Percentiles rank a stretch among this genome's conserved stretches.
Conservation (phyloP, 768 basidiomycete species). For the Mycena latifolia region DNA sequence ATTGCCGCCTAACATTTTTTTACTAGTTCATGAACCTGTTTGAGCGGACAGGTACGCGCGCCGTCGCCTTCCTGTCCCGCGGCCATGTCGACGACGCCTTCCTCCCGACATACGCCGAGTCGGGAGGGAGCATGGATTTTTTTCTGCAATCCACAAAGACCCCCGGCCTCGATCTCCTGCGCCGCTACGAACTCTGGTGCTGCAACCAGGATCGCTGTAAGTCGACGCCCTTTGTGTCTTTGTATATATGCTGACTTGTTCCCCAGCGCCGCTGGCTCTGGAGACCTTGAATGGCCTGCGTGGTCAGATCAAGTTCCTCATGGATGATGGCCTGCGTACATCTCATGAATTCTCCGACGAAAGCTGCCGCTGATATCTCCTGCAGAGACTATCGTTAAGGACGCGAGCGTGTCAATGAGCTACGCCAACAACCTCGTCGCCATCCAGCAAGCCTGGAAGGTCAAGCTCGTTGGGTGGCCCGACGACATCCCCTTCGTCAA, state of each 20-base stretch:
- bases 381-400: neutral
- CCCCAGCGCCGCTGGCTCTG: too few species aligned
- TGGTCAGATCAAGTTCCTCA: neutral
- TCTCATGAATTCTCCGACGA: neutral
- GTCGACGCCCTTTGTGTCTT: neutral
- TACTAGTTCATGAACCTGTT: neutral
- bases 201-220: neutral
- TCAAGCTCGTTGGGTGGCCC: too few species aligned
- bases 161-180: neutral
- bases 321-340: neutral
- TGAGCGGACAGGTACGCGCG: neutral
- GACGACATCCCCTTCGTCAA: neutral
- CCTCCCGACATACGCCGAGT: neutral
- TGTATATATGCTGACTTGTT: too few species aligned
- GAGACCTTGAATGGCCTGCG: neutral
- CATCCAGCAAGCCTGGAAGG: slow-evolving; percentile 1
- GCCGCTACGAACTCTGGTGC: neutral
- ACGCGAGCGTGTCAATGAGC: neutral
- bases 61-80: neutral
- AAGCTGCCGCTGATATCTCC: too few species aligned
- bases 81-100: neutral
- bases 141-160: neutral
- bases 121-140: neutral
- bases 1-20: too few species aligned
- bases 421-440: neutral